A percentile compares a stretch with the other conserved stretches of the same genome.
Conservation (phyloP, 208 protist genomes). For the Leishmania aethiopica region DNA sequence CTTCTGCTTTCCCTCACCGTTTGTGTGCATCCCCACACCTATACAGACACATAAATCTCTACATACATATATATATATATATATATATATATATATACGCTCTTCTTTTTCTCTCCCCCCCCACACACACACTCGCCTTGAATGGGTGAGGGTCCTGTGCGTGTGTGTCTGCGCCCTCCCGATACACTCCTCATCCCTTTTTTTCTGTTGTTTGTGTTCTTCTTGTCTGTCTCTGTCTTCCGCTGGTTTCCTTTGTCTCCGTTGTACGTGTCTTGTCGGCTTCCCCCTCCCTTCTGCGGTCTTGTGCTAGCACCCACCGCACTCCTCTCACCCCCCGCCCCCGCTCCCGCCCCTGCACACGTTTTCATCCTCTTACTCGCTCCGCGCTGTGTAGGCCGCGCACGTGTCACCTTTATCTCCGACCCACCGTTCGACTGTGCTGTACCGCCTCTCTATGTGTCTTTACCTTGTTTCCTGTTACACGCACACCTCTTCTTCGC, state of each 20-base stretch:
- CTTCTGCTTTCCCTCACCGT: not conserved
- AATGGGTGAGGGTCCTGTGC: not conserved
- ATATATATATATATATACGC: not conserved
- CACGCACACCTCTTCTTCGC: not conserved
- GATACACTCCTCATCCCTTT: not conserved
- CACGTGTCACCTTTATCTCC: constrained; percentile 5
- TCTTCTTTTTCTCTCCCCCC: not conserved
- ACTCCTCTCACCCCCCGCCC: not conserved
- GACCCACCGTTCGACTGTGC: not conserved
- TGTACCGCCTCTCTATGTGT: not conserved
- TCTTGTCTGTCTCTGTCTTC: not conserved
- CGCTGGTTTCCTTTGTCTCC: not conserved
- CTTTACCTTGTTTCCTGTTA: not conserved
- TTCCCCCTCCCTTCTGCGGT: not conserved
- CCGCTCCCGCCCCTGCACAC: not conserved
- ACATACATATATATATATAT: not conserved
- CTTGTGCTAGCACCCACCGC: not conserved
- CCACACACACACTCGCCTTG: not conserved
- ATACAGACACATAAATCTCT: not conserved
- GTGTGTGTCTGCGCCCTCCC: not conserved
- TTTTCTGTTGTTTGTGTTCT: not conserved
- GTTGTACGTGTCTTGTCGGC: not conserved
- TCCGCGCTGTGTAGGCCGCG: not conserved
- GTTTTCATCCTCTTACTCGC: constrained; percentile 10
- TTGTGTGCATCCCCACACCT: not conserved